Evolutionary conservation across 1,284 basidiomycete genomes (phyloP).

Genomic region (Ganoderma sinense): DNA sequence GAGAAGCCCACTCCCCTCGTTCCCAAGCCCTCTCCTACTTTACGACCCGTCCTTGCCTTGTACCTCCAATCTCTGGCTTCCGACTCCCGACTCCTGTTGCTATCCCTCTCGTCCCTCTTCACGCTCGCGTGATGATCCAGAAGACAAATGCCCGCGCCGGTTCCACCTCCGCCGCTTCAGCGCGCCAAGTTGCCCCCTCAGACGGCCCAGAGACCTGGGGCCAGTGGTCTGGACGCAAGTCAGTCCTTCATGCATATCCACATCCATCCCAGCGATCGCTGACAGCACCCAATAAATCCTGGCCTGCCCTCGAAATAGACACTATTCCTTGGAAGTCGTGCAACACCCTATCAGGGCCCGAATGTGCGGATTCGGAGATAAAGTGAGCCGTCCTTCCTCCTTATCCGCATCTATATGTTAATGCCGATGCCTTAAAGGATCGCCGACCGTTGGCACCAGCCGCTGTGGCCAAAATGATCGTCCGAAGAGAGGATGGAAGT

Average conservation of each 20-base stretch:
- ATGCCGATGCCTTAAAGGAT: constrained; percentile 61
- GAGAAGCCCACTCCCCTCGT: constrained; percentile 28
- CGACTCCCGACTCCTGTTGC: constrained; percentile 24
- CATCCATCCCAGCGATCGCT: constrained; percentile 19
- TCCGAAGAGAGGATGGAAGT: constrained; percentile 70
- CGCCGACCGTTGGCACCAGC: constrained; percentile 90
- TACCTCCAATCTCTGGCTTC: constrained; percentile 21
- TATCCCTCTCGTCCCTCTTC: constrained; percentile 31
- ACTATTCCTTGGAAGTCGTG: constrained; percentile 84
- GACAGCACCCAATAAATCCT: constrained; percentile 21
- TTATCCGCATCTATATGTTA: constrained; percentile 12
- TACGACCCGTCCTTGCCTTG: constrained; percentile 29
- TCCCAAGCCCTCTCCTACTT: constrained; percentile 36
- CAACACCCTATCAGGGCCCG: constrained; percentile 89
- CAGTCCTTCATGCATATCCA: constrained; percentile 35
- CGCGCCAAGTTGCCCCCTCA: constrained; percentile 32
- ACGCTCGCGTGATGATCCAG: constrained; percentile 62
- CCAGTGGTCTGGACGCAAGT: constrained; percentile 64
- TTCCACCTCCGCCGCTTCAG: constrained; percentile 40
- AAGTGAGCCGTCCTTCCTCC: constrained; percentile 57
- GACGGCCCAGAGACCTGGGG: constrained; percentile 44
- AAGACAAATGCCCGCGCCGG: constrained; percentile 53
- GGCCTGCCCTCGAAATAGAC: constrained; percentile 49
- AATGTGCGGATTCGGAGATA: constrained; percentile 96
- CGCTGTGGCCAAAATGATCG: constrained; percentile 84